phyloP scores from a whole-genome alignment of 768 basidiomycete genomes.

The Boletus vinaceobasis region DNA sequence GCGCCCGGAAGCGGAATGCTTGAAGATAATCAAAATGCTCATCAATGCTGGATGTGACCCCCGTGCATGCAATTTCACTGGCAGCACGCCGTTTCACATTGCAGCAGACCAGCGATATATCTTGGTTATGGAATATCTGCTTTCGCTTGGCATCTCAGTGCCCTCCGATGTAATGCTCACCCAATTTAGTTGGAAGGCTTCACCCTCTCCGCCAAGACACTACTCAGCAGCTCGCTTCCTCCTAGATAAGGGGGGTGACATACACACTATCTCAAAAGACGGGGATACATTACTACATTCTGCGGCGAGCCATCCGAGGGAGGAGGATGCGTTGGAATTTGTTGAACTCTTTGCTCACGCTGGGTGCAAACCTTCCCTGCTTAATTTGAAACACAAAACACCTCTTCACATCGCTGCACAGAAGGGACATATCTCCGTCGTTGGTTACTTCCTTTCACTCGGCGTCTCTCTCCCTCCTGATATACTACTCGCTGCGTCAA shows the following conservation, averaged over 20 bases:
- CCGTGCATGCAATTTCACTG: background rate
- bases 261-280: background rate
- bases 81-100: background rate
- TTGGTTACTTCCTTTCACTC: background rate
- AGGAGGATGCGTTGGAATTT: background rate
- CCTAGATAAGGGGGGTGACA: background rate
- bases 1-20: background rate
- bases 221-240: background rate
- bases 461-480: background rate
- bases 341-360: background rate
- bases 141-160: background rate
- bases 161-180: background rate
- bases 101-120: background rate
- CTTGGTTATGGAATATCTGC: background rate
- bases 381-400: background rate
- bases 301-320: fast-evolving
- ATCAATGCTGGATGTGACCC: background rate
- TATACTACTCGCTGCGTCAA: background rate
- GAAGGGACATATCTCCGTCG: background rate
- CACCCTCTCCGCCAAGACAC: background rate
- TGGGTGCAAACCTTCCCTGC: background rate
- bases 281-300: background rate
- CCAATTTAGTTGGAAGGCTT: background rate
- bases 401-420: background rate
- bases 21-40: background rate